Percentiles rank a stretch among this genome's conserved stretches.
phyloP scores from a whole-genome alignment of 2,329 filamentous ascomycete species.

The Neofusicoccum umdonicola region DNA sequence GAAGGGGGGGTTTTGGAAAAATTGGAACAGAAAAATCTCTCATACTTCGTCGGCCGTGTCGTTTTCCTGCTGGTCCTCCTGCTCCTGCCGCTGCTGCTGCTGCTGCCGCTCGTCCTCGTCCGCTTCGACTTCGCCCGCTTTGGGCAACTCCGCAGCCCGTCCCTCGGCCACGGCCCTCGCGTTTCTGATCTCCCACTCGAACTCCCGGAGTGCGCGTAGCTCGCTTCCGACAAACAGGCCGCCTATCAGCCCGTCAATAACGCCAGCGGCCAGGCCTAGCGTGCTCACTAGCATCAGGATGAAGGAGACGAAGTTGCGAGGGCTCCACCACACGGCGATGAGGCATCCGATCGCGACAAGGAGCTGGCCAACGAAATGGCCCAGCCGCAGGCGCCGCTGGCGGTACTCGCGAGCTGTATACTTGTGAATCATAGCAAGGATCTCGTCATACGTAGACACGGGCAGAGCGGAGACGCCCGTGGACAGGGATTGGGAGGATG shows the following conservation, averaged over 20 bases:
- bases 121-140: constrained; percentile 20
- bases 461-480: constrained; percentile 32
- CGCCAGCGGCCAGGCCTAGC: constrained; percentile 71
- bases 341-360: constrained; percentile 70
- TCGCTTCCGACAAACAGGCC: constrained; percentile 84
- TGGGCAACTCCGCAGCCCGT: not conserved
- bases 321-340: constrained; percentile 82
- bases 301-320: constrained; percentile 73
- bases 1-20: not conserved
- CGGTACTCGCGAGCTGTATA: constrained; percentile 70
- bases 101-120: not conserved
- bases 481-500: not conserved
- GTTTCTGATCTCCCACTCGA: constrained; percentile 86
- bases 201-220: constrained; percentile 79
- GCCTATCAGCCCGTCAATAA: constrained; percentile 81
- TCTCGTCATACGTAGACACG: constrained; percentile 63
- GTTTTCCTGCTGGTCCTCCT: not conserved
- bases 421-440: constrained; percentile 65
- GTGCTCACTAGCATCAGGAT: constrained; percentile 76
- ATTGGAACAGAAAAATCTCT: not conserved
- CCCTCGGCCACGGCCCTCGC: constrained; percentile 45
- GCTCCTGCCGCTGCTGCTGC: not conserved
- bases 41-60: constrained; percentile 9
- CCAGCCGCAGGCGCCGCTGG: constrained; percentile 69
- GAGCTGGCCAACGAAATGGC: constrained; percentile 70